These are phyloP conservation scores for Lichtheimia ornata DNA, from an alignment of 371 early-diverging fungal genomes.

Conservation along the genomic window DNA sequence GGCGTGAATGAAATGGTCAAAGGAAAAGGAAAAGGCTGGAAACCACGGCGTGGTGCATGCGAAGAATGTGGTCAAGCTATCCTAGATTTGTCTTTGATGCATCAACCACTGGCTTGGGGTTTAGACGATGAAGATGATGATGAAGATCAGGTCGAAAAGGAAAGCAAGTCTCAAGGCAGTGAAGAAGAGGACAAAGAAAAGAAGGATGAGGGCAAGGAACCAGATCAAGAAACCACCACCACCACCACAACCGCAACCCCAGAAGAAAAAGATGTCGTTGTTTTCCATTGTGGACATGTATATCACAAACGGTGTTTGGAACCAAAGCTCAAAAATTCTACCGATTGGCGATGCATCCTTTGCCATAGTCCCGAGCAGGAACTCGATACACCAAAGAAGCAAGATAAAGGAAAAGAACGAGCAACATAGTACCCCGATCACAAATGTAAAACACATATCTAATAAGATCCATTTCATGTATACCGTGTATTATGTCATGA, in stretches of 20 bases:
- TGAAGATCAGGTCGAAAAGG: background rate
- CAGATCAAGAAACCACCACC: background rate
- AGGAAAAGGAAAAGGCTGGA: slow-evolving; percentile 62
- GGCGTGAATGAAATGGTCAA: slow-evolving; percentile 62
- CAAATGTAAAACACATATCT: no score
- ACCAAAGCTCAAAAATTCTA: slow-evolving; percentile 1
- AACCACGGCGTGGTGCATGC: slow-evolving; percentile 59
- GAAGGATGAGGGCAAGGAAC: background rate
- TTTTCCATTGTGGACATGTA: slow-evolving; percentile 65
- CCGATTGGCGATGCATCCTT: slow-evolving; percentile 2
- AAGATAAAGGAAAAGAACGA: slow-evolving; percentile 16
- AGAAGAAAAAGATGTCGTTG: slow-evolving; percentile 32
- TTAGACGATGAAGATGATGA: slow-evolving; percentile 18
- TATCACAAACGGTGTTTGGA: slow-evolving; percentile 62
- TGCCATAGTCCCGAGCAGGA: slow-evolving; percentile 8
- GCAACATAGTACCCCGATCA: slow-evolving; percentile 2
- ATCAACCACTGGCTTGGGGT: slow-evolving; percentile 37
- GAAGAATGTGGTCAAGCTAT: slow-evolving; percentile 59
- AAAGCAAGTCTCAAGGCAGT: background rate
- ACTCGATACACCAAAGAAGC: slow-evolving; percentile 2
- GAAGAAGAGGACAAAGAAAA: background rate
- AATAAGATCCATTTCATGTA: no score
- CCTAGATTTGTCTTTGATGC: slow-evolving; percentile 44
- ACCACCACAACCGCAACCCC: no score
- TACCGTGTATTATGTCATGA: no score